Evolutionary conservation across 129 eudicot species (phyloP).

Genomic region (Artemisia tridentata): DNA sequence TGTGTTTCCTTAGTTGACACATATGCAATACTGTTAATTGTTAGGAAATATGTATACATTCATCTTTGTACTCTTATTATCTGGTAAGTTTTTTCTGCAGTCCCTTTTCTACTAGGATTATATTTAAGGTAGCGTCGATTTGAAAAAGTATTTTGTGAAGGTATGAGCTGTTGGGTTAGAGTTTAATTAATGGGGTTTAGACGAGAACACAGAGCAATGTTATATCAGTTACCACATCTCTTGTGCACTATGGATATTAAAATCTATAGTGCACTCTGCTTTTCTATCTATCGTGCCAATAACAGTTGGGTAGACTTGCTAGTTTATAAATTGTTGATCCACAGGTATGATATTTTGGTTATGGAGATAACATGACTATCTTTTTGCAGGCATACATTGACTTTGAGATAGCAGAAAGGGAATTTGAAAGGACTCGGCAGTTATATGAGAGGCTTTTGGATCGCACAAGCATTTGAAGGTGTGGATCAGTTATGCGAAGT

Average conservation of each 20-base stretch:
- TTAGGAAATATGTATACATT: no score
- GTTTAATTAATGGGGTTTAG: neutral
- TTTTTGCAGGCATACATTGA: constrained; percentile 80
- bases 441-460: constrained; percentile 87
- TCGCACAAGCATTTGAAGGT: constrained; percentile 87
- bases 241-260: neutral
- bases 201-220: neutral
- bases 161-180: neutral
- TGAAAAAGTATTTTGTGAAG: neutral
- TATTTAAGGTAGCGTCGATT: neutral
- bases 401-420: constrained; percentile 82
- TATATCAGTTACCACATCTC: neutral
- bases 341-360: neutral
- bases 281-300: neutral
- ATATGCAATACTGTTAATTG: no score
- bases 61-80: neutral
- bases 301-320: constrained; percentile 2
- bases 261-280: neutral
- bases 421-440: constrained; percentile 76
- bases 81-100: neutral
- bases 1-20: neutral
- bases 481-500: constrained; percentile 90
- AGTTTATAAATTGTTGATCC: neutral
- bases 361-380: neutral
- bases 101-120: neutral